Percentiles rank a stretch among this genome's conserved stretches.
Conservation (phyloP, 352 stramenopile genomes). For the Phytophthora cryptogea region DNA sequence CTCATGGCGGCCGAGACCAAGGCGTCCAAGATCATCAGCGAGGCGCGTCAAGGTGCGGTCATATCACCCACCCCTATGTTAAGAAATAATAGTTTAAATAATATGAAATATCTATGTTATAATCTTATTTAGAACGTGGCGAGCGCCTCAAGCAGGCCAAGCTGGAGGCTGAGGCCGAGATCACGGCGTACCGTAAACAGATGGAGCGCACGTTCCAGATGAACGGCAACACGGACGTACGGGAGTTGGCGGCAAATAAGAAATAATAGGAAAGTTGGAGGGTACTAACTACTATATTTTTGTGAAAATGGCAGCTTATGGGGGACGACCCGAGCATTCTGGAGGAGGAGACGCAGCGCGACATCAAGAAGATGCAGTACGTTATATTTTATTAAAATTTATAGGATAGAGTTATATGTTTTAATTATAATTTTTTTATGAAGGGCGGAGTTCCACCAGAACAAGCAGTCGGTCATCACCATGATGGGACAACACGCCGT, state of each 20-base stretch:
- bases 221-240: slow-evolving; percentile 82
- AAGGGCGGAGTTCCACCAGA: slow-evolving; percentile 65
- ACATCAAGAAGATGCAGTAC: slow-evolving; percentile 85
- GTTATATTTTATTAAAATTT: slow-evolving; percentile 13
- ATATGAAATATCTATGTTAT: neutral
- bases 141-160: slow-evolving; percentile 90
- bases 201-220: slow-evolving; percentile 89
- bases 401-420: too few relatives aligned
- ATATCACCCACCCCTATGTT: neutral
- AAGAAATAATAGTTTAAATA: slow-evolving; percentile 4
- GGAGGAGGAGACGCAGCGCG: slow-evolving; percentile 76
- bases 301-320: slow-evolving; percentile 56
- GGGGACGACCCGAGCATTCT: slow-evolving; percentile 77
- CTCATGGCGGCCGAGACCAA: slow-evolving; percentile 90
- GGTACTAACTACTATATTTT: neutral
- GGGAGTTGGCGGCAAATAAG: slow-evolving; percentile 2
- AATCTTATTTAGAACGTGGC: slow-evolving; percentile 59
- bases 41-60: slow-evolving; percentile 72
- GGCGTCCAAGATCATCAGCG: slow-evolving; percentile 90
- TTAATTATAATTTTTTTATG: slow-evolving; percentile 12
- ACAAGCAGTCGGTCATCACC: slow-evolving; percentile 71
- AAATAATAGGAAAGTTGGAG: neutral
- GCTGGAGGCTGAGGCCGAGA: slow-evolving; percentile 84
- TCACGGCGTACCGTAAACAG: slow-evolving; percentile 83
- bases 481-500: slow-evolving; percentile 79